phyloP scores from a whole-genome alignment of 2,329 filamentous ascomycete species.

The Aspergillus alliaceus region DNA sequence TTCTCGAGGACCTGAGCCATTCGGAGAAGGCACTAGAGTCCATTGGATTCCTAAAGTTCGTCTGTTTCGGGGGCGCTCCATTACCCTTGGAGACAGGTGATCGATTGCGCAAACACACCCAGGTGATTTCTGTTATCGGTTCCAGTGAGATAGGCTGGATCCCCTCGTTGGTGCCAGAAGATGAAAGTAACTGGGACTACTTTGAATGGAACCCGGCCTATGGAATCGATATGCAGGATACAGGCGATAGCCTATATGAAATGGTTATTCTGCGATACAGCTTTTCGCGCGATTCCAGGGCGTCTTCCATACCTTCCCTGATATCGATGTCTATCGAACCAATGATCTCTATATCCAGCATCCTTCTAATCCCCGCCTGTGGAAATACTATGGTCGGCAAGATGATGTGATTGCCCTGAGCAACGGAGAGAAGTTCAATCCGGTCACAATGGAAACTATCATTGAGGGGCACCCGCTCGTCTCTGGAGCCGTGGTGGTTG shows the following conservation, averaged over 20 bases:
- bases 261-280: constrained; percentile 15
- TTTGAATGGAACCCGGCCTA: constrained; percentile 23
- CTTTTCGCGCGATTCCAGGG: constrained; percentile 1
- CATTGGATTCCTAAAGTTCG: too few relatives aligned
- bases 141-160: constrained; percentile 11
- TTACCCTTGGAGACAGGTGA: too few relatives aligned
- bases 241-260: constrained; percentile 17
- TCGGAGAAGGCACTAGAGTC: too few relatives aligned
- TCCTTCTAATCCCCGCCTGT: constrained; percentile 29
- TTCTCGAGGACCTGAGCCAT: too few relatives aligned
- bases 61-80: too few relatives aligned
- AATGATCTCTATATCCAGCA: constrained; percentile 36
- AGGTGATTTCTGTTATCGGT: background rate
- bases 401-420: constrained; percentile 45
- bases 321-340: constrained; percentile 18
- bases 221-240: constrained; percentile 2
- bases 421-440: constrained; percentile 47
- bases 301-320: constrained; percentile 22
- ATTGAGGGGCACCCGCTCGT: constrained; percentile 34
- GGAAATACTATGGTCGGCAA: constrained; percentile 8
- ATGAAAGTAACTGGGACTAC: constrained; percentile 20
- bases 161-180: constrained; percentile 6
- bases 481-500: constrained; percentile 30
- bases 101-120: background rate
- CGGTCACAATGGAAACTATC: constrained; percentile 36